phyloP scores from a whole-genome alignment of 2,329 filamentous ascomycete genomes.

The Emergomyces pasteurianus region DNA sequence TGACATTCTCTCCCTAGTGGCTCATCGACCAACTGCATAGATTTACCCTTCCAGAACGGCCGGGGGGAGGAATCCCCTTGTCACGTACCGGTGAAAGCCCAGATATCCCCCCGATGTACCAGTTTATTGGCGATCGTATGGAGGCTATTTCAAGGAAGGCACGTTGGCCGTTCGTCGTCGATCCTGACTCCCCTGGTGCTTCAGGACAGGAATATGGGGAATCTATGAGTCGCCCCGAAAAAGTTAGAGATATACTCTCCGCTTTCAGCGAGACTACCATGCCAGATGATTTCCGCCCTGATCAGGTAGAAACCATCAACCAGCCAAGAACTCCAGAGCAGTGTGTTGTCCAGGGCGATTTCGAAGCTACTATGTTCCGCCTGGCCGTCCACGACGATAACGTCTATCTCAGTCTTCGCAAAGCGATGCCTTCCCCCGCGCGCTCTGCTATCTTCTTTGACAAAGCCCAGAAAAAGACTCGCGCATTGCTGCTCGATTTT shows the following conservation, averaged over 20 bases:
- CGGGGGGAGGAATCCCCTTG: conserved; percentile 19
- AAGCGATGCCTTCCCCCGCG: conserved; percentile 29
- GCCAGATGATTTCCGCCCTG: conserved; percentile 32
- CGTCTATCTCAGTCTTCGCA: conserved; percentile 31
- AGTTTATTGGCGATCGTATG: conserved; percentile 22
- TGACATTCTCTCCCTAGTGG: conserved; percentile 21
- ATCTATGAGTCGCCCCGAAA: conserved; percentile 27
- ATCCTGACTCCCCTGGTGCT: conserved; percentile 9
- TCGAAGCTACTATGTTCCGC: conserved; percentile 34
- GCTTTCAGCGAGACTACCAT: conserved; percentile 27
- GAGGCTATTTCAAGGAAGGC: conserved; percentile 21
- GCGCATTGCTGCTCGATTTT: conserved; percentile 27
- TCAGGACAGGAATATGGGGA: conserved; percentile 9
- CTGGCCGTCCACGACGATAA: conserved; percentile 33
- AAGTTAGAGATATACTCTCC: conserved; percentile 34
- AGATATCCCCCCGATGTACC: conserved; percentile 20
- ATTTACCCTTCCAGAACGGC: conserved; percentile 20
- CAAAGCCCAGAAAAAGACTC: conserved; percentile 27
- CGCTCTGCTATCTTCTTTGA: conserved; percentile 34
- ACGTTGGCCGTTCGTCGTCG: conserved; percentile 25
- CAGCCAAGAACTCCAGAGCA: conserved; percentile 26
- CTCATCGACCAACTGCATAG: conserved; percentile 30
- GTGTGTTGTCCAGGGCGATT: conserved; percentile 34
- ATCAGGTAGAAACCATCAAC: conserved; percentile 24
- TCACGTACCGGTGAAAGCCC: conserved; percentile 22